Evolutionary conservation across 305 asterid species (phyloP).

Genomic region (Plantago coronopus): DNA sequence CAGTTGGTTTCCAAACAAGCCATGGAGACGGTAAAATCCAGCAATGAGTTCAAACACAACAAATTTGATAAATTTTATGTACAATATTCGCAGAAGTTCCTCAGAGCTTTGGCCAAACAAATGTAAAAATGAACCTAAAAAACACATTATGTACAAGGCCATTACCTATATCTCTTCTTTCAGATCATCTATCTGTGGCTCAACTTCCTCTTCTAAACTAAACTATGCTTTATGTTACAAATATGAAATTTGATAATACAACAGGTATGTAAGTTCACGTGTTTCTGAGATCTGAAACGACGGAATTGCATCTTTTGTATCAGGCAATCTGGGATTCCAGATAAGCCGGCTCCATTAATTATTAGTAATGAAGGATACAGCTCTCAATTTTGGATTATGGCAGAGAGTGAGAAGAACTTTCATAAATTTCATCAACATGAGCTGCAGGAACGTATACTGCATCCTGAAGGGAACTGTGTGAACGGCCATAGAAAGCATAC

Average conservation of each 20-base stretch:
- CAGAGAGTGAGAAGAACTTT: constrained; percentile 35
- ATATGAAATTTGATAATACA: constrained; percentile 13
- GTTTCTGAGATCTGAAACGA: constrained; percentile 32
- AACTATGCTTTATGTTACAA: constrained; percentile 13
- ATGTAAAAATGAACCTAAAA: neutral
- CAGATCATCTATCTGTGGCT: constrained; percentile 12
- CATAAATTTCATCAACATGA: constrained; percentile 77
- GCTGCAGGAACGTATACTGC: constrained; percentile 88
- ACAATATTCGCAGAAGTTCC: constrained; percentile 12
- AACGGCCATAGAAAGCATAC: constrained; percentile 66
- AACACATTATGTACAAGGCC: neutral
- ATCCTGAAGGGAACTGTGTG: constrained; percentile 63
- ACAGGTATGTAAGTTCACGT: neutral
- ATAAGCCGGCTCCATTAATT: constrained; percentile 16
- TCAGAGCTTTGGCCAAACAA: neutral
- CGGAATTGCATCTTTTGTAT: neutral
- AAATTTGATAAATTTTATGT: constrained; percentile 2
- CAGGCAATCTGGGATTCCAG: constrained; percentile 31
- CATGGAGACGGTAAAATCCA: too few relatives aligned
- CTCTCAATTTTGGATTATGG: constrained; percentile 22
- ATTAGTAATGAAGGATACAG: neutral
- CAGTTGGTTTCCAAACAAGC: too few relatives aligned
- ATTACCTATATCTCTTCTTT: constrained; percentile 5
- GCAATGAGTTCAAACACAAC: neutral
- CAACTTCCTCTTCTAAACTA: constrained; percentile 3